Evolutionary conservation across 257 asterid genomes (phyloP).

Genomic region (Plantago major): DNA sequence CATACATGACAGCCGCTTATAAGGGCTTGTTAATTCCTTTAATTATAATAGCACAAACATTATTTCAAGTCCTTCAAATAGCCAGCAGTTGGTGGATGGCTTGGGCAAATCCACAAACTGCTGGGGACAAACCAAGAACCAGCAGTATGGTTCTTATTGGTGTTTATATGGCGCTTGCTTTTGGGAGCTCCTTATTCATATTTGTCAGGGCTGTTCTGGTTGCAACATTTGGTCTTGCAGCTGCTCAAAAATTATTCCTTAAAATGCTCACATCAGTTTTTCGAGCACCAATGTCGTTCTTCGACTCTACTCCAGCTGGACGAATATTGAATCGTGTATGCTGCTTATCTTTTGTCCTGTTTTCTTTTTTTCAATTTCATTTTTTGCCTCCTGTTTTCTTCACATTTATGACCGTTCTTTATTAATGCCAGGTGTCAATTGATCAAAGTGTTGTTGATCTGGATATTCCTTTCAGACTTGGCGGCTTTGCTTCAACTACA

Average conservation of each 20-base stretch:
- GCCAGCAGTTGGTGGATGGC: slow-evolving; percentile 99
- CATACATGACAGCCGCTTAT: slow-evolving; percentile 96
- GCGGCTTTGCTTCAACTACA: slow-evolving; percentile 99
- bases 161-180: slow-evolving; percentile 95
- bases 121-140: slow-evolving; percentile 70
- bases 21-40: slow-evolving; percentile 84
- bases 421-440: slow-evolving; percentile 72
- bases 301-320: slow-evolving; percentile 97
- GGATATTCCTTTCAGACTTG: slow-evolving; percentile 99
- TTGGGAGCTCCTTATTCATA: slow-evolving; percentile 93
- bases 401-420: slow-evolving; percentile 27
- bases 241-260: slow-evolving; percentile 81
- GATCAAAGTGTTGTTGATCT: slow-evolving; percentile 99
- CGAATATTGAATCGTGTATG: slow-evolving; percentile 91
- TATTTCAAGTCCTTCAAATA: slow-evolving; percentile 95
- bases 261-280: slow-evolving; percentile 77
- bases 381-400: slow-evolving; percentile 3
- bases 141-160: slow-evolving; percentile 69
- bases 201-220: slow-evolving; percentile 89
- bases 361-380: neutral
- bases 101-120: slow-evolving; percentile 98
- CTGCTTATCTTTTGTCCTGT: slow-evolving; percentile 6
- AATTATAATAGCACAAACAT: slow-evolving; percentile 79
- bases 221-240: slow-evolving; percentile 96
- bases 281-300: slow-evolving; percentile 94